These are phyloP conservation scores for Cercospora sp. DNA, from an alignment of 2,329 filamentous ascomycete genomes.

Conservation along the genomic window DNA sequence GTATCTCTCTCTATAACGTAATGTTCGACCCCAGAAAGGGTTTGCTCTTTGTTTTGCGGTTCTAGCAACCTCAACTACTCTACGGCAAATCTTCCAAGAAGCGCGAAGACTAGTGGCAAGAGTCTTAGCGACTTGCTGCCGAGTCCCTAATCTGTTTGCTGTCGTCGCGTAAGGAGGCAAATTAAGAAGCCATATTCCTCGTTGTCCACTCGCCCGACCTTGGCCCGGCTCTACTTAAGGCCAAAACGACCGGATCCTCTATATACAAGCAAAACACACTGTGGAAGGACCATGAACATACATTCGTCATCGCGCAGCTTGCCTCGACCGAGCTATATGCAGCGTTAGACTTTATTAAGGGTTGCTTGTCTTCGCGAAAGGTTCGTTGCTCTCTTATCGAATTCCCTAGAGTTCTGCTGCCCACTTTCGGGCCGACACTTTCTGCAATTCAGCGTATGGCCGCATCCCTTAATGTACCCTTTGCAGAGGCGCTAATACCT, in stretches of 20 bases:
- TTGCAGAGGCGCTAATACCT: conserved; percentile 12
- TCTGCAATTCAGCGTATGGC: conserved; percentile 57
- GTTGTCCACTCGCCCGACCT: conserved; percentile 16
- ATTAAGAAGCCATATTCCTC: conserved; percentile 32
- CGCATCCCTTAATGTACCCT: conserved; percentile 32
- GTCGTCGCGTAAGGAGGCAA: conserved; percentile 35
- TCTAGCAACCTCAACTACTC: conserved; percentile 47
- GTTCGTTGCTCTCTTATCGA: conserved; percentile 51
- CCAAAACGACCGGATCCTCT: background rate
- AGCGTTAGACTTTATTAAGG: conserved; percentile 3
- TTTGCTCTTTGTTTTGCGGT: conserved; percentile 49
- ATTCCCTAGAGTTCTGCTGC: conserved; percentile 61
- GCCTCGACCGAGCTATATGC: background rate
- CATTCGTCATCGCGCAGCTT: conserved; percentile 21
- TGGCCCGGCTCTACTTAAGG: background rate
- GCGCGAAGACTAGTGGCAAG: conserved; percentile 54
- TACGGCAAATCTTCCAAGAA: conserved; percentile 28
- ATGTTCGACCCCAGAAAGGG: conserved; percentile 45
- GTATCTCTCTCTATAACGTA: conserved; percentile 37
- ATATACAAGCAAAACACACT: background rate
- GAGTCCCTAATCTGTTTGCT: conserved; percentile 56
- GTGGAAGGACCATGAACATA: conserved; percentile 8
- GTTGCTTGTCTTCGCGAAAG: background rate
- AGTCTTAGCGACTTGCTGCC: conserved; percentile 49
- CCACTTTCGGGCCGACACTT: conserved; percentile 59